Evolutionary conservation across 495 filamentous ascomycete genomes (phyloP).

Genomic region (Penicilliopsis zonata): DNA sequence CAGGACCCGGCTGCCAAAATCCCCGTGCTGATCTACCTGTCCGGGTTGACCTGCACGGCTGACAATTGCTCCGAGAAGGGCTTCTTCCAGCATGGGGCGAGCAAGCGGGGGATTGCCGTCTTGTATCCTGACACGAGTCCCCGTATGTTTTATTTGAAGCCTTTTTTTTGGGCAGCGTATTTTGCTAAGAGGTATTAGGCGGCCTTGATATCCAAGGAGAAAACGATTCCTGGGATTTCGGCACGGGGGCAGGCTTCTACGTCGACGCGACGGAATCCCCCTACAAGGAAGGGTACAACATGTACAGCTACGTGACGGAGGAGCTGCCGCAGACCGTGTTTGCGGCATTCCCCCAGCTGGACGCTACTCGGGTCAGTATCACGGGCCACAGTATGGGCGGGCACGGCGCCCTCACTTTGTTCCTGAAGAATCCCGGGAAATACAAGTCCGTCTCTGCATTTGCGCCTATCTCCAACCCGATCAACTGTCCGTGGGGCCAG

Average conservation of each 20-base stretch:
- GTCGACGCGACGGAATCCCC: slow-evolving; percentile 72
- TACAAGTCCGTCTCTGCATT: slow-evolving; percentile 84
- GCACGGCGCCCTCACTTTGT: slow-evolving; percentile 87
- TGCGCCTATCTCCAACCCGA: slow-evolving; percentile 84
- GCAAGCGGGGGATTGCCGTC: slow-evolving; percentile 68
- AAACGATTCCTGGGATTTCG: slow-evolving; percentile 82
- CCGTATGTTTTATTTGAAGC: slow-evolving; percentile 33
- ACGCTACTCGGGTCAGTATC: slow-evolving; percentile 57
- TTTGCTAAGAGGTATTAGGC: too few relatives aligned
- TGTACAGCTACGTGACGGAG: slow-evolving; percentile 79
- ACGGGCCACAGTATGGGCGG: slow-evolving; percentile 95
- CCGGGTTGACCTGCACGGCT: slow-evolving; percentile 87
- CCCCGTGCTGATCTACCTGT: slow-evolving; percentile 88
- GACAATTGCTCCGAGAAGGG: slow-evolving; percentile 94
- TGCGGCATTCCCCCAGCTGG: slow-evolving; percentile 50
- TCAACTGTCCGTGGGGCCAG: slow-evolving; percentile 79
- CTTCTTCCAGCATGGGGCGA: slow-evolving; percentile 78
- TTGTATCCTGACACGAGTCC: slow-evolving; percentile 94
- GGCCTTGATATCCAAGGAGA: slow-evolving; percentile 70
- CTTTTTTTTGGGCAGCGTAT: background rate
- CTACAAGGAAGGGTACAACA: slow-evolving; percentile 66
- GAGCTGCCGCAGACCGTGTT: slow-evolving; percentile 76
- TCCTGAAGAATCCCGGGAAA: slow-evolving; percentile 76
- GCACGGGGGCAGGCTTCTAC: slow-evolving; percentile 86
- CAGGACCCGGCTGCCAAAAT: slow-evolving; percentile 37